Evolutionary conservation across 2,329 filamentous ascomycete genomes (phyloP), one percentile per base, ranked within the genome.

Genomic region (Exophiala xenobiotica): DNA sequence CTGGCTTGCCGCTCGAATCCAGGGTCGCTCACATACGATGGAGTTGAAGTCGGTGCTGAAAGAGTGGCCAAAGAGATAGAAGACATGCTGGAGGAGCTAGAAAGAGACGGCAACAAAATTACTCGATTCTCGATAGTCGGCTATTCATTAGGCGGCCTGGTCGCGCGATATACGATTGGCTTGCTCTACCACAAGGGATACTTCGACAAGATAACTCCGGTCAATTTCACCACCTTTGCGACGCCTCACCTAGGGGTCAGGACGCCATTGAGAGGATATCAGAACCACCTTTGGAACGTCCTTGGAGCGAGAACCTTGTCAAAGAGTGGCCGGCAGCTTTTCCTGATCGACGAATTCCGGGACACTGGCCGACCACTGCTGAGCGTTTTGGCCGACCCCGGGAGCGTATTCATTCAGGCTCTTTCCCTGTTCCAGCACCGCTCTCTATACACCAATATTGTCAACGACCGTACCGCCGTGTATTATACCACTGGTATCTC

Each of bases 201-300:
- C 51, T 83, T 97, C 50, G 85, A 95, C 50, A 78, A 78, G 51
- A 77, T 97, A 20, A 79, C 90, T 65, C 92, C 92, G 59, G 81
- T 92, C 80, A 96, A 95, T 75, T 96, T 97, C 70, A 89, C 87
- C 2, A 96, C 91, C 1, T 96, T 97, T 70, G 92, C 88, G 4
- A 86, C 87, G 24, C 92, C 88, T 19, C 88, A 91, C 69, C 77
- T 91, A 6, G 88, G 88, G n/a, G 86, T 87, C 1, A 78, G 86
- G 43, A 82, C 83, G 1, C 87, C 88, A 1, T 70, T 84, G 37
- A 81, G 79, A 40, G 87, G 87, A 12, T 79, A 79, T 71, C 75
- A 79, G 50, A 84, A 82, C 65, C 80, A 78, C 65, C 72, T 87
- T 51, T 96, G 77, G 83, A 97, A 97, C 65, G 80, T 86, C n/a